Base-by-base conservation (phyloP, 108 stramenopile species). In the Aurantiochytrium sp. region DNA sequence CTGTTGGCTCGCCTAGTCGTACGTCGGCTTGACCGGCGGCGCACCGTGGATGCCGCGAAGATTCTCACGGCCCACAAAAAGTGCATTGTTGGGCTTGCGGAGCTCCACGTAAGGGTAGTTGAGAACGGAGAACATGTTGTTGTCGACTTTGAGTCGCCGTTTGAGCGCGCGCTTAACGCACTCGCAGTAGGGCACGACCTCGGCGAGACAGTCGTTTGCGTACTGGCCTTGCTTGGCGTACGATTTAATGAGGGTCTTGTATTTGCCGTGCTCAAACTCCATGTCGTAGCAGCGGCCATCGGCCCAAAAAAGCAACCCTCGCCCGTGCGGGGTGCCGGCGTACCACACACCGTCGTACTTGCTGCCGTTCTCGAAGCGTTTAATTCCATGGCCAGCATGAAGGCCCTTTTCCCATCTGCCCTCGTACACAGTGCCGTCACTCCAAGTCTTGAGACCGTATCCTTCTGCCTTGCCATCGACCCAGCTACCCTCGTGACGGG, bases 281-380 rank as follows among this genome's bases (percentile, higher is more conserved):
- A 81, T 81, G 73, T 81, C 73, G 2, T 81, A 81, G 45, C 73
- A 81, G 12, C 73, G 73, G 73, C 73, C 73, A 48, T 81, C 73
- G 10, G 39, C 24, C 73, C 73, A 81, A 3, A 81, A 81, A 22
- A 81, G 45, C 42, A 81, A 12, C 17, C 92, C 92, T 27, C 89
- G 89, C 10, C 92, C 92, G 54, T 93, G 90, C 22, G 91, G 91
- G 0, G 90, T 90, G 34, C 90, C 91, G 55, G 90, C 90, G 4
- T 86, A 53, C 92, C 92, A 93, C 54, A 91, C 88, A 15, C 92
- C 92, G 52, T 89, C 90, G 81, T 93, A 93, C 24, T 91, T 91
- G 8, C 90, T 89, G 24, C 91, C 91, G 53, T 93, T 91, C 53
- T 89, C 88, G 52, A 92, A 93, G 31, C 89, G 87, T 41, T 93